Base-by-base conservation (phyloP, 1,139 yeast genomes). In the Spathaspora sp. region DNA sequence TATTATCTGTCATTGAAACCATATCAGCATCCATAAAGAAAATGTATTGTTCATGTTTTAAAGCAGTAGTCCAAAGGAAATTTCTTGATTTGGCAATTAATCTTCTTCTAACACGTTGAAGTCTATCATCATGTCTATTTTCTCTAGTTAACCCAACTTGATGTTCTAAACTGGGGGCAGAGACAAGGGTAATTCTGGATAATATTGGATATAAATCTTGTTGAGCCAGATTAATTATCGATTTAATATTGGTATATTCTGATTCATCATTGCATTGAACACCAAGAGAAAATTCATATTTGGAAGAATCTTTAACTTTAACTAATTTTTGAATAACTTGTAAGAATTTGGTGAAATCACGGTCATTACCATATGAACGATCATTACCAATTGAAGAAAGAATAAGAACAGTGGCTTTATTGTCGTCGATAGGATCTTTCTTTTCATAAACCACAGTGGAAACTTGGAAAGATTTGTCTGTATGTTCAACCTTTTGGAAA, bases 1-100 rank as follows among this genome's bases (percentile, higher is more conserved):
- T 56, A 13, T 38, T 23, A 10, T 63, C 56, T 4, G 56, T 46
- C 20, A 75, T 48, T 31, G 58, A 53, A 25, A 62, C 54, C 37
- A 77, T 64, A 47, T 73, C 78, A 3, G 72, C 59, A 50, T 74
- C 78, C 17, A 74, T 42, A 43, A 68, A 74, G 13, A 75, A 45
- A 0, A 73, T 57, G 48, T 67, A 65, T 26, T 56, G 54, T 47
- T 71, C 74, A 34, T 57, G 45, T 11, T 48, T 52, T 39, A 68
- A 51, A 2, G 65, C 54, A 43, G 58, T 53, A 38, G 56, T 56
- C 16, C 68, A 43, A 13, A 65, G 50, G 49, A 68, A 68, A 51
- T 69, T 69, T 43, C 74, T 56, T 27, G 65, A 49, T 41, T 67
- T 56, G 7, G 74, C 72, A 41, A 69, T 65, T 31, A 56, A 54